Evolutionary conservation across 805 yeast species (phyloP).

Genomic region (Metschnikowia vanudenii): DNA sequence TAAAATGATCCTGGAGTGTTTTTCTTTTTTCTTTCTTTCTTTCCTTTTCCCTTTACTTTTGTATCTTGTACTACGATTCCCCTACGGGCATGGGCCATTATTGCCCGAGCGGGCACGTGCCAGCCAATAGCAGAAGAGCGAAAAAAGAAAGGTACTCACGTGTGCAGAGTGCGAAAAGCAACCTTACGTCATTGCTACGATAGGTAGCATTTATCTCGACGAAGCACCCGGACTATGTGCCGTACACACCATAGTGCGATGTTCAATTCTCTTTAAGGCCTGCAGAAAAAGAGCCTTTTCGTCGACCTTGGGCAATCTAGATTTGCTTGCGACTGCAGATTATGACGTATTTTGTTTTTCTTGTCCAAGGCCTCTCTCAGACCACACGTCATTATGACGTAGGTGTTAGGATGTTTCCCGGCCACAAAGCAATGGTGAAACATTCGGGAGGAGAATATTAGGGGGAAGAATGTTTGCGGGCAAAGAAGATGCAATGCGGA

Average conservation of each 20-base stretch:
- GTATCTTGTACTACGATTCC: too few species aligned
- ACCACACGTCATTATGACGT: slow-evolving; percentile 13
- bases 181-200: slow-evolving; percentile 4
- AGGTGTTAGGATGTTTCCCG: not conserved
- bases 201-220: not conserved
- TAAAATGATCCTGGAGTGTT: too few species aligned
- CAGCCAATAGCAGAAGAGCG: slow-evolving; percentile 1
- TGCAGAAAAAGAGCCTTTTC: too few species aligned
- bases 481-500: too few species aligned
- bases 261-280: too few species aligned
- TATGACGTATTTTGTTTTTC: slow-evolving; percentile 2
- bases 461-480: not conserved
- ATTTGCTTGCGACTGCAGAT: slow-evolving; percentile 6
- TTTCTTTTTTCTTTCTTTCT: too few species aligned
- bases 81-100: not conserved
- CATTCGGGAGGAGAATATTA: not conserved
- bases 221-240: not conserved
- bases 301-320: slow-evolving; percentile 7
- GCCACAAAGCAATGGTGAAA: not conserved
- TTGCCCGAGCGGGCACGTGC: slow-evolving; percentile 7
- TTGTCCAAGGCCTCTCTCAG: not conserved
- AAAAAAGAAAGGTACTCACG: slow-evolving; percentile 3
- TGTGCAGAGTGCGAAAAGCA: slow-evolving; percentile 2
- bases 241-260: too few species aligned
- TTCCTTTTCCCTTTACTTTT: too few species aligned